Conservation (phyloP, 73 alveolate genomes). For the Tetrahymena borealis region DNA sequence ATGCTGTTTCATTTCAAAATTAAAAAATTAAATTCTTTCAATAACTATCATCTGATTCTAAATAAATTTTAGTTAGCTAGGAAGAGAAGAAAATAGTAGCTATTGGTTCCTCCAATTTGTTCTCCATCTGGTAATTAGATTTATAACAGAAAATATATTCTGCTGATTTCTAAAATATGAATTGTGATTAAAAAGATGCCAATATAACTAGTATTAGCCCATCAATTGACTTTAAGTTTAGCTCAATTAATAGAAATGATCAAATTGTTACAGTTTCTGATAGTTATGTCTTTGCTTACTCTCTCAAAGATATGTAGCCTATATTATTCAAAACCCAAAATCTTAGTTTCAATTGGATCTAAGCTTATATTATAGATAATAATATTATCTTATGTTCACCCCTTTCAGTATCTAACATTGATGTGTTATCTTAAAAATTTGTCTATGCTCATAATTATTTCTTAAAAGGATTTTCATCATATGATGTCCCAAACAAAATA, state of each 20-base stretch:
- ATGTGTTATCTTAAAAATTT: neutral
- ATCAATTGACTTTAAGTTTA: neutral
- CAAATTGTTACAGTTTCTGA: neutral
- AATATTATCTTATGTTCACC: neutral
- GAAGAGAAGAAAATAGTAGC: neutral
- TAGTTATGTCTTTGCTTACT: neutral
- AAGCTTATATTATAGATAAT: neutral
- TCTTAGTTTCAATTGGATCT: neutral
- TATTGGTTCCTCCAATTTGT: neutral
- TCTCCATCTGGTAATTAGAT: neutral
- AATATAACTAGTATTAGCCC: neutral
- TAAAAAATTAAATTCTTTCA: neutral
- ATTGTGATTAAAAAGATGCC: neutral
- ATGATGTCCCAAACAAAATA: neutral
- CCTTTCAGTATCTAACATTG: neutral
- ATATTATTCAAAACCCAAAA: neutral
- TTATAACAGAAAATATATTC: neutral
- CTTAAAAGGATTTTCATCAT: neutral
- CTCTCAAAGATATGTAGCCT: neutral
- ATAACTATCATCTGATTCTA: neutral
- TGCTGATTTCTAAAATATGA: neutral
- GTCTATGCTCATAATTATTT: neutral
- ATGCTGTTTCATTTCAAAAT: neutral
- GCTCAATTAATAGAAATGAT: neutral
- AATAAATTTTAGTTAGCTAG: neutral